Conservation (phyloP, 352 stramenopile species). For the Pythium sp. region DNA sequence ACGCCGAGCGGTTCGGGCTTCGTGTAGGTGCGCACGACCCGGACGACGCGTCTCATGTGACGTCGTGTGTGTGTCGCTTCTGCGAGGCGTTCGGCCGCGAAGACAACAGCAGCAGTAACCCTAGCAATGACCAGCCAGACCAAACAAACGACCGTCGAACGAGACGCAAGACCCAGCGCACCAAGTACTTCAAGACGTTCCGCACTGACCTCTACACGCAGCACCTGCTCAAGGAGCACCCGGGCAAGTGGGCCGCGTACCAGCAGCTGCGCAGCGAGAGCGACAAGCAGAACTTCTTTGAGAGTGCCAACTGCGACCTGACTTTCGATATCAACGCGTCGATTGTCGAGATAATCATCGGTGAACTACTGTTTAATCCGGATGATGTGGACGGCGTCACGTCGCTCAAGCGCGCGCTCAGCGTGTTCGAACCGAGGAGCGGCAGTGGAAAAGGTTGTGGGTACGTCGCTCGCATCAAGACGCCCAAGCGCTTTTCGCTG, state of each 20-base stretch:
- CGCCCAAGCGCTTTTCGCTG: neutral
- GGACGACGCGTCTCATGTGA: neutral
- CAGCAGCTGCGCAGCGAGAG: neutral
- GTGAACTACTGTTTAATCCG: neutral
- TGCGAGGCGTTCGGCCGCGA: neutral
- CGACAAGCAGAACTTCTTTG: neutral
- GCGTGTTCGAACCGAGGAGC: neutral
- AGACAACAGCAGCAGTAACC: neutral
- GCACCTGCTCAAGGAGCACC: neutral
- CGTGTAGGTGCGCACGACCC: too few relatives aligned
- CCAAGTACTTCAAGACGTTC: neutral
- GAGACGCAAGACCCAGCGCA: neutral
- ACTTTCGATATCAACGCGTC: neutral
- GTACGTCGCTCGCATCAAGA: neutral
- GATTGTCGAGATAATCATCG: neutral
- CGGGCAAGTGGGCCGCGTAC: neutral
- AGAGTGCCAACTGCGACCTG: neutral
- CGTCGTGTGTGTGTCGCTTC: neutral
- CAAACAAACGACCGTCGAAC: neutral
- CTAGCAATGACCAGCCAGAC: neutral
- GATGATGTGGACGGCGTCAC: neutral
- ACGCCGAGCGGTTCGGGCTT: neutral
- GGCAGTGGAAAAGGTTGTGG: neutral
- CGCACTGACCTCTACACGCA: neutral
- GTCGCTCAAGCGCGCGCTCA: neutral